Evolutionary conservation across 75 land plant genomes (phyloP), one percentile per base, ranked within the genome.

Genomic region (Adiantum capillusveneris): DNA sequence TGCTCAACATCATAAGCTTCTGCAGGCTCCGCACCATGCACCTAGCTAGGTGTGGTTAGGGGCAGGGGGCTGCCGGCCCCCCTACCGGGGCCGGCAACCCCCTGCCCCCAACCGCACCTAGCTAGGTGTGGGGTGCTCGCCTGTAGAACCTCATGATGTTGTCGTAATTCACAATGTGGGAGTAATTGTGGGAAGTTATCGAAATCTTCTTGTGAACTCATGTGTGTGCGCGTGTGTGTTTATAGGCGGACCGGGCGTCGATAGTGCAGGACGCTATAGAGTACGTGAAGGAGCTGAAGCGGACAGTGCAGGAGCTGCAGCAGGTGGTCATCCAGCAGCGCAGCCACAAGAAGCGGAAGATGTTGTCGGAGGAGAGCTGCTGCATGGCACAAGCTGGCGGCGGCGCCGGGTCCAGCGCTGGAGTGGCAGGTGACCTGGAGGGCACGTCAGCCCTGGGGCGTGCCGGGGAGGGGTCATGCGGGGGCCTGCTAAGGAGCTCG

Each of bases 181-280:
- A n/a, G n/a, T n/a, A n/a, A n/a, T n/a, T n/a, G n/a, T n/a, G n/a
- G n/a, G n/a, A n/a, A n/a, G n/a, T n/a, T n/a, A n/a, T n/a, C n/a
- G n/a, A n/a, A n/a, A n/a, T n/a, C n/a, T n/a, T n/a, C n/a, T n/a
- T n/a, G n/a, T n/a, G n/a, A n/a, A n/a, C n/a, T n/a, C n/a, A n/a
- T n/a, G n/a, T n/a, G n/a, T n/a, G n/a, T 55, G 18, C 25, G 18
- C 26, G 29, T 24, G 20, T 6, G 24, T 50, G 44, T 54, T 19
- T 54, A 41, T 59, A 82, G 85, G 70, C 74, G 25, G 84, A 82
- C 50, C 44, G 84, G 16, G 85, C 85, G 7, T 66, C 79, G 0
- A 82, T 80, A 16, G 76, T 82, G n/a, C 72, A 76, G 26, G 85
- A 80, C 39, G 75, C 79, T 0, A 82, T 80, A 16, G 83, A 79